phyloP scores from a whole-genome alignment of 1,139 yeast species.

The Debaryomyces robertsiae region DNA sequence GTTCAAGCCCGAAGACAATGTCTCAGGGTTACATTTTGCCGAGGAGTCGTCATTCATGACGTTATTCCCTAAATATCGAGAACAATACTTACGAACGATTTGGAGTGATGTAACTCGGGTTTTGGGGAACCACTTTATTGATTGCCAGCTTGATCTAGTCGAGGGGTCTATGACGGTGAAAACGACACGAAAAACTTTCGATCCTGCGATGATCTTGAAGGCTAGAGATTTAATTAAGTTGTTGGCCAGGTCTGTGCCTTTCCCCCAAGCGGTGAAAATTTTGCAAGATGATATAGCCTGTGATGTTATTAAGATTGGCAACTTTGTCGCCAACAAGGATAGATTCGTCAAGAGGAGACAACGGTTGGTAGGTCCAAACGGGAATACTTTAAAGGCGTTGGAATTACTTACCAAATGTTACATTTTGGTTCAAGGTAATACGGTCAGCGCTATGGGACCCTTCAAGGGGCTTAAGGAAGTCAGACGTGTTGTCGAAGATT shows the following conservation, averaged over 20 bases:
- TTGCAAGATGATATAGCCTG: constrained; percentile 92
- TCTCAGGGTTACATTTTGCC: constrained; percentile 81
- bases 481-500: constrained; percentile 93
- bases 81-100: constrained; percentile 79
- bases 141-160: constrained; percentile 83
- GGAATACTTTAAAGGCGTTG: constrained; percentile 93
- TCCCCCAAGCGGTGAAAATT: constrained; percentile 92
- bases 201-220: constrained; percentile 90
- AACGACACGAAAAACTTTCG: constrained; percentile 92
- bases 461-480: constrained; percentile 89
- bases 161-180: constrained; percentile 98
- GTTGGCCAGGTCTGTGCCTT: constrained; percentile 94
- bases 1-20: constrained; percentile 87
- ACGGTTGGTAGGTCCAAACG: constrained; percentile 94
- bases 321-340: constrained; percentile 84
- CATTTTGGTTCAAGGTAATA: constrained; percentile 94
- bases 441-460: constrained; percentile 98
- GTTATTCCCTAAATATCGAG: constrained; percentile 94
- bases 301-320: constrained; percentile 94
- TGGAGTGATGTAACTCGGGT: constrained; percentile 94
- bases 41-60: constrained; percentile 97
- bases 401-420: constrained; percentile 93
- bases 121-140: constrained; percentile 69
- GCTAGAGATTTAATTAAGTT: constrained; percentile 94
- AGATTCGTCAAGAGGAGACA: constrained; percentile 95